A percentile compares a stretch with the other conserved stretches of the same genome.
Conservation (phyloP, 2,329 filamentous ascomycete species). For the Calcarisporium arbuscula region DNA sequence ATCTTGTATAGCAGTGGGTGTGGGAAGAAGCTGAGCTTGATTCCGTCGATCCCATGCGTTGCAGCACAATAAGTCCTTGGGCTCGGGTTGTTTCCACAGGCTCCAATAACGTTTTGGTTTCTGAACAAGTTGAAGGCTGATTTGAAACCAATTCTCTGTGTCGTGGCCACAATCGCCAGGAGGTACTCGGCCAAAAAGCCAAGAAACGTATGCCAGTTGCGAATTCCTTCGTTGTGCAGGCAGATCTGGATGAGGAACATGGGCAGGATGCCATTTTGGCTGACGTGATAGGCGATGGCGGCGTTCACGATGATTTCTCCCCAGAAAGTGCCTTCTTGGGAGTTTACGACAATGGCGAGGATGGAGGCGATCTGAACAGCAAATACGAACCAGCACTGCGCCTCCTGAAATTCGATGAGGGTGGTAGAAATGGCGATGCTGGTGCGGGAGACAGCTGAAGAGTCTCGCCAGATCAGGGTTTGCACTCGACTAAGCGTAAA, state of each 20-base stretch:
- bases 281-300: conserved; percentile 30
- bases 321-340: conserved; percentile 32
- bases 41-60: conserved; percentile 25
- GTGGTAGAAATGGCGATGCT: conserved; percentile 33
- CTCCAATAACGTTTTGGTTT: conserved; percentile 21
- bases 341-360: conserved; percentile 33
- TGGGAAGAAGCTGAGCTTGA: conserved; percentile 29
- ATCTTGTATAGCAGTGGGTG: conserved; percentile 31
- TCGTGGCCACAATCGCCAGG: conserved; percentile 29
- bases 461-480: conserved; percentile 30
- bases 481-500: conserved; percentile 27
- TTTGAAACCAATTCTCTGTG: conserved; percentile 27
- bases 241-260: conserved; percentile 32
- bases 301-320: conserved; percentile 32
- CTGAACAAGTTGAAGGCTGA: conserved; percentile 28
- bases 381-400: conserved; percentile 33
- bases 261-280: conserved; percentile 29
- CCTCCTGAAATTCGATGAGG: conserved; percentile 34
- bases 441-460: conserved; percentile 28
- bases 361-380: conserved; percentile 33
- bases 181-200: conserved; percentile 33
- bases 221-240: conserved; percentile 31
- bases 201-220: conserved; percentile 33
- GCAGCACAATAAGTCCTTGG: conserved; percentile 31
- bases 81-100: conserved; percentile 30